Conservation (phyloP, 1,139 yeast species). For the Wickerhamiella pararugosa region DNA sequence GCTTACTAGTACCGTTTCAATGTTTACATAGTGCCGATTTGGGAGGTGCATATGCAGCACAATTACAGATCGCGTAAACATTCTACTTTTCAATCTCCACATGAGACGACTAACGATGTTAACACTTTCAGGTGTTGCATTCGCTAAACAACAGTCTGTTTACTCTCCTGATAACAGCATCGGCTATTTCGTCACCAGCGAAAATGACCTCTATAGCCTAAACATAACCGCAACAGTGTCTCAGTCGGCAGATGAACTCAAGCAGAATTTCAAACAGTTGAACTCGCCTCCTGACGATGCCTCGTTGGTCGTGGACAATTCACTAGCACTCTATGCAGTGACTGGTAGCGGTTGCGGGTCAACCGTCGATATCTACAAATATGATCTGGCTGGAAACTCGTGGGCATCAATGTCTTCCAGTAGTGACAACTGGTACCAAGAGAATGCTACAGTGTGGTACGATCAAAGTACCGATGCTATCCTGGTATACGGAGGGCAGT, state of each 20-base stretch:
- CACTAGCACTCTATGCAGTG: constrained; percentile 12
- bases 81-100: not conserved
- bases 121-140: constrained; percentile 1
- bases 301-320: constrained; percentile 12
- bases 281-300: constrained; percentile 13
- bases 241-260: constrained; percentile 5
- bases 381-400: constrained; percentile 7
- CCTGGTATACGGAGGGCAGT: constrained; percentile 15
- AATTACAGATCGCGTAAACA: no score
- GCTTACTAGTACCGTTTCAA: no score
- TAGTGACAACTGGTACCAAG: constrained; percentile 11
- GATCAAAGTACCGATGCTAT: constrained; percentile 10
- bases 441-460: constrained; percentile 13
- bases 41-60: no score
- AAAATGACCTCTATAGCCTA: constrained; percentile 12
- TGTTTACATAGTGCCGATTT: no score
- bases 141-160: constrained; percentile 10
- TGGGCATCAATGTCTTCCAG: constrained; percentile 12
- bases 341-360: constrained; percentile 13
- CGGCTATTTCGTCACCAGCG: not conserved
- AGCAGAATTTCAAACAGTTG: constrained; percentile 6
- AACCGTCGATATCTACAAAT: constrained; percentile 12
- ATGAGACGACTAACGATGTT: constrained; percentile 2
- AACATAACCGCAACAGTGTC: constrained; percentile 4
- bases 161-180: constrained; percentile 5